Conservation (phyloP, 169 alveolate species). For the Ichthyophthirius multifiliis region DNA sequence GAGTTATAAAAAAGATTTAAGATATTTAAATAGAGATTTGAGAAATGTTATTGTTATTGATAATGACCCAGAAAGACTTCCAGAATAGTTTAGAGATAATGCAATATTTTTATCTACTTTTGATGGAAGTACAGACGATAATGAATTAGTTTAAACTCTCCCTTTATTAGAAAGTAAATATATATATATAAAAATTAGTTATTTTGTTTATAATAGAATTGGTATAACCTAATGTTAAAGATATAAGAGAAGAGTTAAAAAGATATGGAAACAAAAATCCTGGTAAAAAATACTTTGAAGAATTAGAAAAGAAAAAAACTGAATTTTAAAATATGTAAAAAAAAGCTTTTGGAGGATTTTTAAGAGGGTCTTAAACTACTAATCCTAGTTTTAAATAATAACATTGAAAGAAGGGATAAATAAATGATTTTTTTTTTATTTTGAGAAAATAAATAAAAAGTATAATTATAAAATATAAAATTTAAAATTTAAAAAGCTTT, state of each 20-base stretch:
- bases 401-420: too few relatives aligned
- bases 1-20: conserved; percentile 62
- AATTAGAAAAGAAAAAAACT: conserved; percentile 36
- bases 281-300: conserved; percentile 44
- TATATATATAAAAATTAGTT: not conserved
- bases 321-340: conserved; percentile 33
- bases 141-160: conserved; percentile 51
- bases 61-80: conserved; percentile 45
- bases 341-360: conserved; percentile 25
- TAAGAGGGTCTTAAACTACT: too few relatives aligned
- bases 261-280: conserved; percentile 60
- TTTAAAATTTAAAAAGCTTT: too few relatives aligned
- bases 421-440: too few relatives aligned
- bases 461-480: too few relatives aligned
- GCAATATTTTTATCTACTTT: conserved; percentile 56
- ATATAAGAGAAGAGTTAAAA: conserved; percentile 56
- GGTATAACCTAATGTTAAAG: conserved; percentile 45
- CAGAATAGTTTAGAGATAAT: conserved; percentile 55
- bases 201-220: conserved; percentile 6
- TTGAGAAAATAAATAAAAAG: too few relatives aligned
- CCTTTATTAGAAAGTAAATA: conserved; percentile 60
- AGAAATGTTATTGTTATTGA: conserved; percentile 61
- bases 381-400: too few relatives aligned
- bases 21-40: conserved; percentile 67
- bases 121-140: conserved; percentile 63